Evolutionary conservation across 345 rosid genomes (phyloP).

Genomic region (Cardamine occulta): DNA sequence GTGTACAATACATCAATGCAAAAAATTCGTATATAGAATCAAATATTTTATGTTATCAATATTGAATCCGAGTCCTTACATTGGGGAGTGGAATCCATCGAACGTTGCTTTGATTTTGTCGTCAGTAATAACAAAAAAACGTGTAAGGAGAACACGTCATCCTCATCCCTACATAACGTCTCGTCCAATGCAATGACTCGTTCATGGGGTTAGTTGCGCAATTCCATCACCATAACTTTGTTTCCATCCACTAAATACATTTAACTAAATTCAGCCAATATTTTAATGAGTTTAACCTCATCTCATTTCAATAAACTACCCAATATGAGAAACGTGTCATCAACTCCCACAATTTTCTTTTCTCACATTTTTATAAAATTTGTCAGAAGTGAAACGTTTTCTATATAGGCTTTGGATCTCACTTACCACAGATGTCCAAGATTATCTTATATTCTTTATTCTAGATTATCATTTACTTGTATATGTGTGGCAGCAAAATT

Average conservation of each 20-base stretch:
- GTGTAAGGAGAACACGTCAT: conserved; percentile 13
- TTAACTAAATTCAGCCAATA: not conserved
- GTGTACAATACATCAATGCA: not conserved
- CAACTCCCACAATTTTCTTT: not conserved
- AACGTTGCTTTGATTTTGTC: conserved; percentile 30
- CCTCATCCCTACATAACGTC: conserved; percentile 34
- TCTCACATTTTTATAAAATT: not conserved
- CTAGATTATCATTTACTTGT: conserved; percentile 10
- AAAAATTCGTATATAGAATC: not conserved
- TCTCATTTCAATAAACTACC: not conserved
- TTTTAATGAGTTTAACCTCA: not conserved
- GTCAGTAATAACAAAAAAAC: not conserved
- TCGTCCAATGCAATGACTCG: conserved; percentile 32
- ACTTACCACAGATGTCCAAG: conserved; percentile 14
- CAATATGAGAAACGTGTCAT: conserved; percentile 3
- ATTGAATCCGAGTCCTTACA: conserved; percentile 22
- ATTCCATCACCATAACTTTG: conserved; percentile 32
- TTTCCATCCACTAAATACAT: conserved; percentile 20
- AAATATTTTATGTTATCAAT: conserved; percentile 19
- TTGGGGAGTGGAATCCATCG: conserved; percentile 21
- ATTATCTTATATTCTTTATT: conserved; percentile 1
- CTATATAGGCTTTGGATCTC: not conserved
- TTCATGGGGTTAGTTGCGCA: conserved; percentile 36
- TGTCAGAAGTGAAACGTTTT: conserved; percentile 4
- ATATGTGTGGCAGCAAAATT: conserved; percentile 2